These are phyloP conservation scores for Mimosa bimucronata DNA, from an alignment of 306 rosid species.

Conservation along the genomic window DNA sequence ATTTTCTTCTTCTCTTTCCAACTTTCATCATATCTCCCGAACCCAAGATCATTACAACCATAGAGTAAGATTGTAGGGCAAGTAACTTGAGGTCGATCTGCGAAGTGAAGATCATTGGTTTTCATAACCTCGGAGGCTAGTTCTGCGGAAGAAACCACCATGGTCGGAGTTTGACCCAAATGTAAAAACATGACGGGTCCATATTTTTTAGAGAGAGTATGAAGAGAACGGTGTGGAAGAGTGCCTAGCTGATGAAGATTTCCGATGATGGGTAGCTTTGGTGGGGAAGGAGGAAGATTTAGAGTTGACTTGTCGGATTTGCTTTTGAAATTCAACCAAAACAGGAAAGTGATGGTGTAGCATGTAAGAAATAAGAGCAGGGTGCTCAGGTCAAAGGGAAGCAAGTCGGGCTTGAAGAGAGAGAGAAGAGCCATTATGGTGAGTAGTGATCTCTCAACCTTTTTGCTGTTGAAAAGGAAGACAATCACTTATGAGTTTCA, in stretches of 20 bases:
- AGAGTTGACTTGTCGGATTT: constrained; percentile 22
- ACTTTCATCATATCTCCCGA: constrained; percentile 31
- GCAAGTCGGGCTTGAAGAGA: neutral
- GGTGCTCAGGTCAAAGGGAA: neutral
- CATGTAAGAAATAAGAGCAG: neutral
- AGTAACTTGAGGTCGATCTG: constrained; percentile 37
- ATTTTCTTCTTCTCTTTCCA: constrained; percentile 45
- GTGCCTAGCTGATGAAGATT: constrained; percentile 50
- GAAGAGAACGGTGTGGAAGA: constrained; percentile 38
- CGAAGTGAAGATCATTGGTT: constrained; percentile 31
- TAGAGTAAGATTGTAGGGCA: constrained; percentile 35
- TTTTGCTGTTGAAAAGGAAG: too few species aligned
- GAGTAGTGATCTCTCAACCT: neutral
- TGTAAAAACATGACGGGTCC: constrained; percentile 40
- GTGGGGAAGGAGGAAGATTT: constrained; percentile 42
- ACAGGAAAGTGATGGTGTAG: neutral
- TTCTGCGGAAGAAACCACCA: constrained; percentile 40
- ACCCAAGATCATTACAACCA: constrained; percentile 35
- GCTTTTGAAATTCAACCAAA: neutral
- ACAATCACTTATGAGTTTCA: neutral
- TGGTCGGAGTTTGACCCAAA: constrained; percentile 38
- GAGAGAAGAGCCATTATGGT: neutral
- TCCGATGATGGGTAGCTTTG: constrained; percentile 47
- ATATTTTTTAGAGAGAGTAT: constrained; percentile 22
- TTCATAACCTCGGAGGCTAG: constrained; percentile 33